Percentiles rank a stretch among this genome's conserved stretches.
Evolutionary conservation across 805 yeast genomes (phyloP).

Genomic region (Allodekkera sacchari): DNA sequence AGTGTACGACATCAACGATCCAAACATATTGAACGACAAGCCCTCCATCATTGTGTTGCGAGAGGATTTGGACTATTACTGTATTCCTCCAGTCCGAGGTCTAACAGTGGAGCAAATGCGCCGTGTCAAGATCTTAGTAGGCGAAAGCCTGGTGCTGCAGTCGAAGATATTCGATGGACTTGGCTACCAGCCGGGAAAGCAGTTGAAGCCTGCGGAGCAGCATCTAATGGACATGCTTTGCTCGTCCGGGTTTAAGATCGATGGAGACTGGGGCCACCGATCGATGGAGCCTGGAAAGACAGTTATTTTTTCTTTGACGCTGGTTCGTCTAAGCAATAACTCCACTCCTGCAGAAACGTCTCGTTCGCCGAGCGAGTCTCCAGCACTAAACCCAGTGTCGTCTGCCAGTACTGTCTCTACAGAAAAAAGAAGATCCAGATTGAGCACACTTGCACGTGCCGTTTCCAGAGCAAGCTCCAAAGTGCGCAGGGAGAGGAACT

Average conservation of each 20-base stretch:
- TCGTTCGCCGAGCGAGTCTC: constrained; percentile 14
- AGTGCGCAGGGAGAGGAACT: constrained; percentile 27
- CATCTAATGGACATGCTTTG: constrained; percentile 93
- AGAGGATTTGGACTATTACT: constrained; percentile 91
- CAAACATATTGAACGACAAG: constrained; percentile 62
- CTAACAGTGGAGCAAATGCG: constrained; percentile 52
- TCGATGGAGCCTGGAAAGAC: constrained; percentile 83
- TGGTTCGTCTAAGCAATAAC: constrained; percentile 45
- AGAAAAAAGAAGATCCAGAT: constrained; percentile 41
- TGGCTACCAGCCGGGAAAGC: constrained; percentile 47
- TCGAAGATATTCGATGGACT: constrained; percentile 71
- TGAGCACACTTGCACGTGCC: constrained; percentile 57
- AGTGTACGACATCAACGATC: constrained; percentile 31
- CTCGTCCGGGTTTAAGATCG: constrained; percentile 66
- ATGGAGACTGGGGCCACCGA: constrained; percentile 80
- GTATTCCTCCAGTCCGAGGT: constrained; percentile 67
- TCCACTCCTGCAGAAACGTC: constrained; percentile 5
- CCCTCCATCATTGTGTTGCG: constrained; percentile 89
- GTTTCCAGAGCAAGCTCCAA: constrained; percentile 33
- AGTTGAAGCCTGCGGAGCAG: constrained; percentile 83
- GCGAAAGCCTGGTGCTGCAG: constrained; percentile 51
- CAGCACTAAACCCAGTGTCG: constrained; percentile 24
- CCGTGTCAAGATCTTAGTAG: constrained; percentile 64
- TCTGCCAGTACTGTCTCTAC: constrained; percentile 12
- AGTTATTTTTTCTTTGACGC: constrained; percentile 75